Evolutionary conservation across 495 filamentous ascomycete species (phyloP).

Genomic region (Massariosphaeria phaeospora): DNA sequence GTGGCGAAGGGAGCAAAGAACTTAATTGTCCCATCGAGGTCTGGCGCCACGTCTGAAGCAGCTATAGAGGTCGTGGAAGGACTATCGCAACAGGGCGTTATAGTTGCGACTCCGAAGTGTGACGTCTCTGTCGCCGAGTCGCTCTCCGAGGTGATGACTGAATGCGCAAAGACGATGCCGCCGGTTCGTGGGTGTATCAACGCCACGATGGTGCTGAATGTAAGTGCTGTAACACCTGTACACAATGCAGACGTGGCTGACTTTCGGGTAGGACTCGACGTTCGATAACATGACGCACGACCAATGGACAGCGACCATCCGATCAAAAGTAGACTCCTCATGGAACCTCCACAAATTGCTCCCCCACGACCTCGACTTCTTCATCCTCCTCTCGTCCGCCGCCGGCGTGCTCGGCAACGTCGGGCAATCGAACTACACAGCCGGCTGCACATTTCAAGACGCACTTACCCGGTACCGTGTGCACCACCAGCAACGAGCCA

Average conservation of each 20-base stretch:
- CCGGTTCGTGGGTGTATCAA: neutral
- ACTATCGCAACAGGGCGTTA: neutral
- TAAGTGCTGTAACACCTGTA: neutral
- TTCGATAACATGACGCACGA: slow-evolving; percentile 11
- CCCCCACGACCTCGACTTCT: slow-evolving; percentile 17
- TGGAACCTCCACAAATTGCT: slow-evolving; percentile 15
- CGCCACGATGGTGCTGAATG: neutral
- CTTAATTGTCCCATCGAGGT: neutral
- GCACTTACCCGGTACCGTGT: slow-evolving; percentile 6
- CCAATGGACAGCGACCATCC: neutral
- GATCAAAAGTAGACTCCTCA: slow-evolving; percentile 6
- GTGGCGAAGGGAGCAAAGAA: neutral
- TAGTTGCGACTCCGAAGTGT: neutral
- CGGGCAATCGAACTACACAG: slow-evolving; percentile 18
- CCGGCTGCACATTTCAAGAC: slow-evolving; percentile 13
- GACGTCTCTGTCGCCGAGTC: neutral
- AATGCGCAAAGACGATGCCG: neutral
- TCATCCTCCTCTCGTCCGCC: slow-evolving; percentile 19
- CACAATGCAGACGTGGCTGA: neutral
- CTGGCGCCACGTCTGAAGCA: neutral
- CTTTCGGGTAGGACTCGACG: neutral
- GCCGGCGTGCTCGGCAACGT: slow-evolving; percentile 5
- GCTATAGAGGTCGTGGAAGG: neutral
- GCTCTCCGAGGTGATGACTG: neutral
- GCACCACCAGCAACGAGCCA: neutral